Evolutionary conservation across 1,284 basidiomycete species (phyloP), one percentile per base, ranked within the genome.

Genomic region (Pseudozyma pruni): DNA sequence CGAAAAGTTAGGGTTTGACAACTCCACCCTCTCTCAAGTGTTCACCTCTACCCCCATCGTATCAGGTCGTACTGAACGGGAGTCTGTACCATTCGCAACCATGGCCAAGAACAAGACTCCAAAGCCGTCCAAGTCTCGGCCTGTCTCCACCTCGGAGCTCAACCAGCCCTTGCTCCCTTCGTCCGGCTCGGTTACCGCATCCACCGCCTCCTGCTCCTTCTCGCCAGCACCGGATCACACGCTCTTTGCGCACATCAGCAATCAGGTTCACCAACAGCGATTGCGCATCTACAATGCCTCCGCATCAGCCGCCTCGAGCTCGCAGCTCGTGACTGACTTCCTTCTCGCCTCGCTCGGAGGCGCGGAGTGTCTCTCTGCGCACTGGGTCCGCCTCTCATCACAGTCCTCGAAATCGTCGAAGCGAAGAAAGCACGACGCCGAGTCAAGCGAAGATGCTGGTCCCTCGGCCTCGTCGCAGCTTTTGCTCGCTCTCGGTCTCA

Each of bases 181-280:
- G 5, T 49, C 61, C 3, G 56, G 86, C 87, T 76, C 80, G 84
- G 56, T 57, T 2, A 52, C 62, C 6, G 69, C 69, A 22, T 72
- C 69, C 11, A 72, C 63, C 8, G 69, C 55, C 7, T 66, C 69
- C 0, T 66, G 62, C 63, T 72, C 62, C 32, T 72, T 67, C 23
- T 85, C 88, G 9, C 91, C 90, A 80, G 90, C 89, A 14, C 86
- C 86, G 8, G 84, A 86, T 53, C 87, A 86, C 42, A 83, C 84
- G 44, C 83, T 88, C 48, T 90, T 90, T 78, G 89, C 88, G 2
- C 86, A 89, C 61, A 81, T 90, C 42, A 88, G 89, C 27, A 85
- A 90, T 19, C 87, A 89, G 6, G 85, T 90, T 44, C 89, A 91
- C 85, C 90, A 90, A 79, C 89, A 90, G 77, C 86, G 89, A 37